phyloP scores from a whole-genome alignment of 176 grass and related monocot genomes.

The Calamus simplicifolius region DNA sequence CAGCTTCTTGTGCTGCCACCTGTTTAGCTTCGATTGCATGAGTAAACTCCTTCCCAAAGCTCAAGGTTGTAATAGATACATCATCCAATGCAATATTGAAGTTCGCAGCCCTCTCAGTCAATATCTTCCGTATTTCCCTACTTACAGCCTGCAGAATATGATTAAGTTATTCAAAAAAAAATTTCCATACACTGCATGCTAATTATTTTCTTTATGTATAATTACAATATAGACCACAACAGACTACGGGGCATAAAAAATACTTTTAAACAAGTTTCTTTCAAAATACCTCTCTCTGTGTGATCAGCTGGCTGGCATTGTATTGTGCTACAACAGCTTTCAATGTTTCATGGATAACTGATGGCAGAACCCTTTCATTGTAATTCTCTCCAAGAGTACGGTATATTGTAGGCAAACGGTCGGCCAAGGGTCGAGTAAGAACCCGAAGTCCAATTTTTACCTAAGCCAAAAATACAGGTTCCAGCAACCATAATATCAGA shows the following conservation, averaged over 20 bases:
- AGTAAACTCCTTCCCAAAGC: constrained; percentile 93
- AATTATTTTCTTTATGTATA: too few species aligned
- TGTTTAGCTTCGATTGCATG: constrained; percentile 96
- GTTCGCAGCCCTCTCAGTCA: constrained; percentile 84
- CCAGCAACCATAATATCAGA: background rate
- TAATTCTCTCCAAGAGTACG: constrained; percentile 72
- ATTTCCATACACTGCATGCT: too few species aligned
- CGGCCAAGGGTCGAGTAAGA: constrained; percentile 62
- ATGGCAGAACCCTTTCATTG: constrained; percentile 87
- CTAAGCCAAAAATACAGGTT: constrained; percentile 11
- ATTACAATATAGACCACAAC: too few species aligned
- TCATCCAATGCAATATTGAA: constrained; percentile 93
- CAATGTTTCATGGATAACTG: constrained; percentile 90
- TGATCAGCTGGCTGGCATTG: constrained; percentile 96
- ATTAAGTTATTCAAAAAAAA: constrained; percentile 5
- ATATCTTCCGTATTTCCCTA: constrained; percentile 93
- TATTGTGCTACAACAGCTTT: constrained; percentile 96
- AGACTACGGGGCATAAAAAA: too few species aligned
- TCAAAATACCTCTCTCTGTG: constrained; percentile 72
- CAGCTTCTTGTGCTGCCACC: constrained; percentile 87
- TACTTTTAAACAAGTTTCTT: too few species aligned
- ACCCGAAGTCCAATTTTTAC: constrained; percentile 83
- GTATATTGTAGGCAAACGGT: constrained; percentile 70
- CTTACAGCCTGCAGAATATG: constrained; percentile 67
- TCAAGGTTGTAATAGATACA: constrained; percentile 84